These are phyloP conservation scores for Fusarium lyarnte DNA, from an alignment of 2,329 filamentous ascomycete genomes.

Conservation along the genomic window DNA sequence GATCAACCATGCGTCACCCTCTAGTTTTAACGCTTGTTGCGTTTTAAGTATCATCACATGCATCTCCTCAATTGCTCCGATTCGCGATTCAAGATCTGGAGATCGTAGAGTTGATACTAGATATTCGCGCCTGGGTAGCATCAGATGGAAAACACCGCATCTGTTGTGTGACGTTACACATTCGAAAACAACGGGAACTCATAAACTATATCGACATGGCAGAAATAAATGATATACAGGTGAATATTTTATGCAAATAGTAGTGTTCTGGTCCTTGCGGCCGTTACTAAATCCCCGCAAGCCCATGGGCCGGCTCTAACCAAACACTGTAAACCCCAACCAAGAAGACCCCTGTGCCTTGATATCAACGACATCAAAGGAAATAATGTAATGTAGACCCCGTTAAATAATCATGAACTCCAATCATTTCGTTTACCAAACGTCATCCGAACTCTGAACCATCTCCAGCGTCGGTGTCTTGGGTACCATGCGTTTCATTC, in stretches of 20 bases:
- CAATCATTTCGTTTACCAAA: constrained; percentile 63
- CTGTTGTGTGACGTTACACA: neutral
- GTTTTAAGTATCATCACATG: constrained; percentile 11
- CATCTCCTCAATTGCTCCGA: constrained; percentile 5
- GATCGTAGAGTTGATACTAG: constrained; percentile 1
- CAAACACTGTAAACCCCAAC: constrained; percentile 3
- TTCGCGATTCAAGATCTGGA: constrained; percentile 18
- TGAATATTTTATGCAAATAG: constrained; percentile 21
- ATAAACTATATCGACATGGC: neutral
- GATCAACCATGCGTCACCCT: constrained; percentile 5
- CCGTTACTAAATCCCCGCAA: constrained; percentile 14
- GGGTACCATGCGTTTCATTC: constrained; percentile 70
- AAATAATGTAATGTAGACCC: constrained; percentile 25
- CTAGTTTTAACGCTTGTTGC: constrained; percentile 13
- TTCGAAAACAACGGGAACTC: neutral
- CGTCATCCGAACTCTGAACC: constrained; percentile 69
- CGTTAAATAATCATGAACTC: constrained; percentile 4
- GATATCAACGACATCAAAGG: constrained; percentile 40
- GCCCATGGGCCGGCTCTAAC: constrained; percentile 16
- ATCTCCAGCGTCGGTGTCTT: constrained; percentile 71
- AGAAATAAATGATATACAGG: constrained; percentile 15
- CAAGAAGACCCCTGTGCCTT: constrained; percentile 24
- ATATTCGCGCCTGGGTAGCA: constrained; percentile 9
- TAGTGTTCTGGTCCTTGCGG: constrained; percentile 15
- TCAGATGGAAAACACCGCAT: neutral